phyloP scores from a whole-genome alignment of 768 basidiomycete species.

The Psilocybe azurescens region DNA sequence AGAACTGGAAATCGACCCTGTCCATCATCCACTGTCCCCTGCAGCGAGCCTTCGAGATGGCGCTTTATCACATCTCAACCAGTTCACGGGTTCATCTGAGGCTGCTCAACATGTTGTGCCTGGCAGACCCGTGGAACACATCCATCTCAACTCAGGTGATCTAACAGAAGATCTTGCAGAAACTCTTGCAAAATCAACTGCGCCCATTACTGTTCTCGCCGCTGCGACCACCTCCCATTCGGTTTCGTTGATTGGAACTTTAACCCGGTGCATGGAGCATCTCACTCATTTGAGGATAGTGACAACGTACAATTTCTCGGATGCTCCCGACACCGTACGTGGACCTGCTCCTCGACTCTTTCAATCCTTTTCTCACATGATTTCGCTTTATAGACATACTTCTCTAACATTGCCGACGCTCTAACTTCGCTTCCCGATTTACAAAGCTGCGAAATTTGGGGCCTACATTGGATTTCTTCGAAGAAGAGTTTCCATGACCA shows the following conservation, averaged over 20 bases:
- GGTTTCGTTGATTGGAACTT: slow-evolving; percentile 57
- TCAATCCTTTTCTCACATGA: slow-evolving; percentile 26
- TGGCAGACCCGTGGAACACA: slow-evolving; percentile 66
- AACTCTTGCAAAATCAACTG: slow-evolving; percentile 53
- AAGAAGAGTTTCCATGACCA: slow-evolving; percentile 45
- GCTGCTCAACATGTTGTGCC: slow-evolving; percentile 63
- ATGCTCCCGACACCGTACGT: slow-evolving; percentile 58
- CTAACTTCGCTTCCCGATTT: slow-evolving; percentile 67
- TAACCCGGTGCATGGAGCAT: slow-evolving; percentile 61
- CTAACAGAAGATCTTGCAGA: slow-evolving; percentile 61
- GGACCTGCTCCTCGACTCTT: slow-evolving; percentile 17
- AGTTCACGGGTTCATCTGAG: slow-evolving; percentile 66
- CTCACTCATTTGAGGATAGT: slow-evolving; percentile 73
- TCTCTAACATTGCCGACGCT: slow-evolving; percentile 60
- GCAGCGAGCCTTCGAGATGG: slow-evolving; percentile 42
- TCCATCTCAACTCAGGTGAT: slow-evolving; percentile 67
- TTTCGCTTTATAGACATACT: slow-evolving; percentile 54
- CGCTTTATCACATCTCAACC: slow-evolving; percentile 49
- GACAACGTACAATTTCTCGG: slow-evolving; percentile 56
- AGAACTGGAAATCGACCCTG: slow-evolving; percentile 61
- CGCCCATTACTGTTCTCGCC: slow-evolving; percentile 58
- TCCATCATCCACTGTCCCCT: slow-evolving; percentile 28
- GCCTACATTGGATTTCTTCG: slow-evolving; percentile 76
- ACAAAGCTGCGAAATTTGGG: slow-evolving; percentile 73
- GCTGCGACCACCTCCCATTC: slow-evolving; percentile 65